Percentiles rank a stretch among this genome's conserved stretches.
phyloP scores from a whole-genome alignment of 257 asterid genomes.

The Jacaranda mimosifolia region DNA sequence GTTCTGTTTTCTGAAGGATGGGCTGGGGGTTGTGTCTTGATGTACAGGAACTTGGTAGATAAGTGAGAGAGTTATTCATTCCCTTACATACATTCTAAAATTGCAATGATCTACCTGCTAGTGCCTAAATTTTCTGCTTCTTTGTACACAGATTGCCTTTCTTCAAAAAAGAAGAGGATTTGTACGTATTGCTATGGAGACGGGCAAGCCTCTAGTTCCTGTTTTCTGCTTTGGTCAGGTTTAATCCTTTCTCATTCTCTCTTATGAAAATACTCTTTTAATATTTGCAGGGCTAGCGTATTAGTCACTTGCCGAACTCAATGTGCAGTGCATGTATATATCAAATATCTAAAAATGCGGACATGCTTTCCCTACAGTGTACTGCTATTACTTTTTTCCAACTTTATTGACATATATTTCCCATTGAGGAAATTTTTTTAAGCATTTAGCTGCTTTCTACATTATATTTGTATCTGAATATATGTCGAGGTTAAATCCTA shows the following conservation, averaged over 20 bases:
- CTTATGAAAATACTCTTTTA: neutral
- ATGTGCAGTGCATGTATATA: neutral
- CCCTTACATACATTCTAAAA: neutral
- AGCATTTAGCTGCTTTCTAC: neutral
- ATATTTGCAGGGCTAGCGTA: neutral
- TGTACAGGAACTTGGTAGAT: neutral
- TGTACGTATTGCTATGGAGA: constrained; percentile 85
- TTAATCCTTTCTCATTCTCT: constrained; percentile 25
- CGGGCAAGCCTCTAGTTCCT: constrained; percentile 95
- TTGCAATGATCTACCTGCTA: constrained; percentile 16
- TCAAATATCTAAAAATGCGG: neutral
- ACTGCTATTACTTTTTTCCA: constrained; percentile 18
- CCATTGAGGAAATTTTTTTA: neutral
- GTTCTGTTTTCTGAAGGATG: neutral
- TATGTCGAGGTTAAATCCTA: neutral
- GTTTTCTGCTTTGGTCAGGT: constrained; percentile 99
- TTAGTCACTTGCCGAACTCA: constrained; percentile 14
- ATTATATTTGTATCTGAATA: neutral
- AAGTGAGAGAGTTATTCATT: constrained; percentile 10
- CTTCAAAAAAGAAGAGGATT: constrained; percentile 80
- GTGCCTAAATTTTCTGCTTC: constrained; percentile 29
- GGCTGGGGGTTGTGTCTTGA: neutral
- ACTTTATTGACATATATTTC: neutral
- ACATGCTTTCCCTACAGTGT: neutral
- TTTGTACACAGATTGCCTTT: constrained; percentile 65